Percentiles rank a stretch among this genome's conserved stretches.
These are phyloP conservation scores for Monosporascus sp. DNA, from an alignment of 2,329 filamentous ascomycete genomes.

Conservation along the genomic window DNA sequence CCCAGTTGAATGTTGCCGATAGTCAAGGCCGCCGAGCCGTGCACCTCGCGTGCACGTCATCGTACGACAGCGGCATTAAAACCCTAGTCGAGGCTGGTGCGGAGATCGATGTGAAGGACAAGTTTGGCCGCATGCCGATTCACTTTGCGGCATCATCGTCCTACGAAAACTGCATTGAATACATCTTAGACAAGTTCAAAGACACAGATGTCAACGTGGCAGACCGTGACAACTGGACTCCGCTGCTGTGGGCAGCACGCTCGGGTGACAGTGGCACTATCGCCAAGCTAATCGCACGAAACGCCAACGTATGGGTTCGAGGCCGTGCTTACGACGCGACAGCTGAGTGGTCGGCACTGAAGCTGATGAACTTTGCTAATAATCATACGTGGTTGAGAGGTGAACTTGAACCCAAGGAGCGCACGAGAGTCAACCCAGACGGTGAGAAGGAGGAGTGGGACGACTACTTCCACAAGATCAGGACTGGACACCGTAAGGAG, in stretches of 20 bases:
- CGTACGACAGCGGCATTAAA: neutral
- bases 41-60: neutral
- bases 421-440: neutral
- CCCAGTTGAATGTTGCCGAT: neutral
- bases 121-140: conserved; percentile 1
- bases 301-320: conserved; percentile 1
- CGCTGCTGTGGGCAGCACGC: conserved; percentile 6
- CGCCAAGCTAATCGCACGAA: neutral
- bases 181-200: neutral
- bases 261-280: neutral
- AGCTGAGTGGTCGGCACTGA: conserved; percentile 5
- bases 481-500: neutral
- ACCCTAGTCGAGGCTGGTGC: conserved; percentile 1
- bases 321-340: neutral
- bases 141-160: neutral
- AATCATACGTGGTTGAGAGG: neutral
- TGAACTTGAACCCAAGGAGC: neutral
- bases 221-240: conserved; percentile 5
- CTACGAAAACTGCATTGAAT: neutral
- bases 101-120: neutral
- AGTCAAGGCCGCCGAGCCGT: neutral
- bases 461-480: neutral
- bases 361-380: neutral
- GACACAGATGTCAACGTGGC: neutral
- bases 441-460: neutral